Conservation (phyloP, 345 rosid genomes). For the Citrus unshiu region DNA sequence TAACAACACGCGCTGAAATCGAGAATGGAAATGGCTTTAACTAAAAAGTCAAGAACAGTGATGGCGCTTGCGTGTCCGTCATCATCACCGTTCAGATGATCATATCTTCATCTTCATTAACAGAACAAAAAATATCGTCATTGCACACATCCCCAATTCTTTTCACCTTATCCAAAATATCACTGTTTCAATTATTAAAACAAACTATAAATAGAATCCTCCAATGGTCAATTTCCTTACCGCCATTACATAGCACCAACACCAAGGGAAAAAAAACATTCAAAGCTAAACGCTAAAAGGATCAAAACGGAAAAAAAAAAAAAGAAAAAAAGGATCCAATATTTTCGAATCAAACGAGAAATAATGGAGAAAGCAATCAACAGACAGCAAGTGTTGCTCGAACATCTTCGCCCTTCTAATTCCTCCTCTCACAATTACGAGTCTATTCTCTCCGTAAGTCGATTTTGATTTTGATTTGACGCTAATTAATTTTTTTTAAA, state of each 20-base stretch:
- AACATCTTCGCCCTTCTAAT: conserved; percentile 77
- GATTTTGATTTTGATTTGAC: background rate
- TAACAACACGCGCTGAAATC: background rate
- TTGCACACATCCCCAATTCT: background rate
- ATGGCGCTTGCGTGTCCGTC: background rate
- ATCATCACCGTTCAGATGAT: background rate
- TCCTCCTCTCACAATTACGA: conserved; percentile 48
- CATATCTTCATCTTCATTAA: background rate
- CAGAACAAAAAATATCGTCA: background rate
- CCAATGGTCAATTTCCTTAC: background rate
- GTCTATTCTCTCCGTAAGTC: conserved; percentile 64
- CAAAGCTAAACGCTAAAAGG: no score
- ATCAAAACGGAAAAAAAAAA: no score
- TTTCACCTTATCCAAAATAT: background rate
- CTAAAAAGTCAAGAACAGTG: no score
- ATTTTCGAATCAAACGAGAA: background rate
- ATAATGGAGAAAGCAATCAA: conserved; percentile 85
- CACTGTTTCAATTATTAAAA: no score
- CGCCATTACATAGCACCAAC: background rate
- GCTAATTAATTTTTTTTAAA: background rate
- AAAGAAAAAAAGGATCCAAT: no score
- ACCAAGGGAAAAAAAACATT: no score
- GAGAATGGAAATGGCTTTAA: background rate
- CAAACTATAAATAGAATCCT: background rate
- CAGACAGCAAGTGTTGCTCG: conserved; percentile 80